These are phyloP conservation scores for Cucurbita argyrosperma DNA, from an alignment of 306 rosid genomes.

Conservation along the genomic window DNA sequence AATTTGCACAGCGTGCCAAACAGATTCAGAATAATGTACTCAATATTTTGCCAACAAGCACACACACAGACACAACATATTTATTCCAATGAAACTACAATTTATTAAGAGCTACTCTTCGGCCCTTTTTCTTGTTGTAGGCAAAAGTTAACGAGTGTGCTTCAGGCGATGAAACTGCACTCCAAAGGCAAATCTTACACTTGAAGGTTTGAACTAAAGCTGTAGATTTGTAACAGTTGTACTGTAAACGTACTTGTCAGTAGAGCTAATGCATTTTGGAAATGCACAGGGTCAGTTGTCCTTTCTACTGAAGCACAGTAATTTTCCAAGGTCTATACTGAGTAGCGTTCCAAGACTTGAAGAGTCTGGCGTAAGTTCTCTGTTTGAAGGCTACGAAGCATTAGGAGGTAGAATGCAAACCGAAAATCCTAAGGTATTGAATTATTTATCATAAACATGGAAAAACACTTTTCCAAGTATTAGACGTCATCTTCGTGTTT, in stretches of 20 bases:
- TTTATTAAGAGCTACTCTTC: conserved; percentile 5
- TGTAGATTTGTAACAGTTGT: conserved; percentile 11
- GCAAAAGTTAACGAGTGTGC: conserved; percentile 95
- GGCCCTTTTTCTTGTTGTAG: conserved; percentile 16
- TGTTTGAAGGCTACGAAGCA: conserved; percentile 26
- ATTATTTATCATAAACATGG: conserved; percentile 16
- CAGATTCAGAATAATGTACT: conserved; percentile 89
- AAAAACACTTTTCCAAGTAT: conserved; percentile 15
- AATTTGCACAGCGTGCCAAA: conserved; percentile 99
- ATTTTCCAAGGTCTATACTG: conserved; percentile 18
- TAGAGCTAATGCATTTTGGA: conserved; percentile 19
- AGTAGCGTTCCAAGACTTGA: conserved; percentile 36
- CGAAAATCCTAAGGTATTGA: conserved; percentile 16
- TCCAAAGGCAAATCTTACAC: conserved; percentile 78
- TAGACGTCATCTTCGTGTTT: background rate
- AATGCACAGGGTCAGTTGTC: conserved; percentile 64
- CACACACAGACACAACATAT: background rate
- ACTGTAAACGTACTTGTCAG: conserved; percentile 1
- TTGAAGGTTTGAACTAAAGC: conserved; percentile 47
- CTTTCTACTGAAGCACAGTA: conserved; percentile 40
- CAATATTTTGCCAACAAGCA: background rate
- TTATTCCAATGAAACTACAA: background rate
- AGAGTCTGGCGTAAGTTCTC: conserved; percentile 26
- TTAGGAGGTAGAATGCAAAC: conserved; percentile 14
- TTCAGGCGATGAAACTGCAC: conserved; percentile 72